Conservation (phyloP, 352 stramenopile genomes). For the Globisporangium uncinulatum region DNA sequence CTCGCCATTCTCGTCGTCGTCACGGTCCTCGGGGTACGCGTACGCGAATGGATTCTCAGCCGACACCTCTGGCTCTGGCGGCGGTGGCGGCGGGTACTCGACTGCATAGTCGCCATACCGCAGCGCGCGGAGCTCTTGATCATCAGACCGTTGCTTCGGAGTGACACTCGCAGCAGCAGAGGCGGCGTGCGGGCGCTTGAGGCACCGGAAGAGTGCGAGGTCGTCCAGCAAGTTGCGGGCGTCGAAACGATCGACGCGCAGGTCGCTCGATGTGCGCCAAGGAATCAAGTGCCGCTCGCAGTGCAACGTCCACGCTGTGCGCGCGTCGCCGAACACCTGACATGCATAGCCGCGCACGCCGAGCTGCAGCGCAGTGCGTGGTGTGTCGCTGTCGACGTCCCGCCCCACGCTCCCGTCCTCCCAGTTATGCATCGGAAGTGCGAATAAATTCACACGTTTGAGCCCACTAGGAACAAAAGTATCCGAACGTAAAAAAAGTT, state of each 20-base stretch:
- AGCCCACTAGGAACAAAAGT: no score
- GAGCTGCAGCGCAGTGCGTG: constrained; percentile 18
- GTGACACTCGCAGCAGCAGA: neutral
- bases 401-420: neutral
- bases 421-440: no score
- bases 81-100: constrained; percentile 25
- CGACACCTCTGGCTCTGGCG: constrained; percentile 1
- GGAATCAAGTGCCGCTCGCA: constrained; percentile 46
- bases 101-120: constrained; percentile 41
- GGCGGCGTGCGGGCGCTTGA: constrained; percentile 28
- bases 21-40: constrained; percentile 27
- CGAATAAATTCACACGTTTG: no score
- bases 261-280: constrained; percentile 33
- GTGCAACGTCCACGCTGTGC: constrained; percentile 42
- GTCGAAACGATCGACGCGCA: constrained; percentile 57
- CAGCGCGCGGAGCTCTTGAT: constrained; percentile 28
- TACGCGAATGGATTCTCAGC: constrained; percentile 39
- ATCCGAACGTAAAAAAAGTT: no score
- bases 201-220: constrained; percentile 33
- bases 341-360: constrained; percentile 45
- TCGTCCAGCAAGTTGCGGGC: constrained; percentile 58
- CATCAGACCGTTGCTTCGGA: neutral
- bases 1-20: constrained; percentile 15
- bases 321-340: constrained; percentile 42
- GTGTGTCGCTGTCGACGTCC: constrained; percentile 12